A percentile compares a stretch with the other conserved stretches of the same genome.
Conservation (phyloP, 352 stramenopile genomes). For the Aphanomyces astaci region DNA sequence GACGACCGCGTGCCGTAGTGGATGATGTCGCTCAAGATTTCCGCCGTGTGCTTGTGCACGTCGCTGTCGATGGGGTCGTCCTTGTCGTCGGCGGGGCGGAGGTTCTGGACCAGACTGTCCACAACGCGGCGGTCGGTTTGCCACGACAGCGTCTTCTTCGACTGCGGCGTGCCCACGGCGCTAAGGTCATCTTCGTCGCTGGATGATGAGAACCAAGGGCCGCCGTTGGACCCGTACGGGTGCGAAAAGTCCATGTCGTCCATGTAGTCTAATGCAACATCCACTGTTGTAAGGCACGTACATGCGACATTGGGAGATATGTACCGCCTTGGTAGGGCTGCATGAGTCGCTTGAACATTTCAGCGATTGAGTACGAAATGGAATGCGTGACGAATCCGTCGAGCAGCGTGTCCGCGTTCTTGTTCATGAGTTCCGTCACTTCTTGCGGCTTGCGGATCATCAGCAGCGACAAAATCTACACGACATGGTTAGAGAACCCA, state of each 20-base stretch:
- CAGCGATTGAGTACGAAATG: conserved; percentile 69
- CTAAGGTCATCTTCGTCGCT: conserved; percentile 66
- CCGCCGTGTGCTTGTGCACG: conserved; percentile 74
- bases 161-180: conserved; percentile 51
- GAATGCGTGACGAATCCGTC: conserved; percentile 54
- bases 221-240: conserved; percentile 68
- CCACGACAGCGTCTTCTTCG: conserved; percentile 67
- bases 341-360: conserved; percentile 75
- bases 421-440: conserved; percentile 79
- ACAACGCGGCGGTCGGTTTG: conserved; percentile 64
- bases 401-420: conserved; percentile 64
- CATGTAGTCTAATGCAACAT: conserved; percentile 81
- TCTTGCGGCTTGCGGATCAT: conserved; percentile 83
- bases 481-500: no score
- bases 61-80: conserved; percentile 46
- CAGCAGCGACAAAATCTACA: conserved; percentile 77
- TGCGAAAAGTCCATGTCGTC: conserved; percentile 82
- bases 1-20: conserved; percentile 66
- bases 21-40: conserved; percentile 69
- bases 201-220: conserved; percentile 56
- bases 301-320: background rate
- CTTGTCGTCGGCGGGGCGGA: conserved; percentile 34
- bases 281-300: no score
- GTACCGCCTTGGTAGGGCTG: conserved; percentile 69
- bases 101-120: conserved; percentile 51